Conservation (phyloP, 2,329 filamentous ascomycete genomes). For the Intubia oerlemansii region DNA sequence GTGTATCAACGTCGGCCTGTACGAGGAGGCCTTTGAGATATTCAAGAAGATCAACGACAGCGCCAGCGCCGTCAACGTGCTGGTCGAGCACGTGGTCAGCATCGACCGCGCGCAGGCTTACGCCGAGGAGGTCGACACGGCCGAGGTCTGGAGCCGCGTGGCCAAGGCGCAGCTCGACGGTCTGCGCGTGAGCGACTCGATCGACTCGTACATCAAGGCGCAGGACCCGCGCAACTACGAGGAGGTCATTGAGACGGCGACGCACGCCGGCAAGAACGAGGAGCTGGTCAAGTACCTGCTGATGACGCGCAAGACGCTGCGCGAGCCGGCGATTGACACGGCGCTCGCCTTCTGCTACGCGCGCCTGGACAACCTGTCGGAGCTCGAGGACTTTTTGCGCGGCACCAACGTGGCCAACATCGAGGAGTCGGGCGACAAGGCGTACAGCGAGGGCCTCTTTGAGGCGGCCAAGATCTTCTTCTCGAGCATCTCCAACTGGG, state of each 20-base stretch:
- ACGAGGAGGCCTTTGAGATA: slow-evolving; percentile 94
- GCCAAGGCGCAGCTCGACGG: slow-evolving; percentile 96
- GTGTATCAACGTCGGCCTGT: slow-evolving; percentile 84
- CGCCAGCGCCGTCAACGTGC: slow-evolving; percentile 65
- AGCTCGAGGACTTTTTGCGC: slow-evolving; percentile 91
- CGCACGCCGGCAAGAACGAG: slow-evolving; percentile 90
- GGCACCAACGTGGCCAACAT: slow-evolving; percentile 87
- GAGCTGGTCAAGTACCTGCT: slow-evolving; percentile 90
- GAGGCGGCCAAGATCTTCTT: slow-evolving; percentile 98
- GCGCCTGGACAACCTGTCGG: slow-evolving; percentile 71
- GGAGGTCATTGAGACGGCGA: slow-evolving; percentile 92
- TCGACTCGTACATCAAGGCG: slow-evolving; percentile 94
- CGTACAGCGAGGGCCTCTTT: slow-evolving; percentile 81
- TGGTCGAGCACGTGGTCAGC: slow-evolving; percentile 91
- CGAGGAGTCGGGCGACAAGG: slow-evolving; percentile 94
- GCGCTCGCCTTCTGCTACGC: slow-evolving; percentile 86
- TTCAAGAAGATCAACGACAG: slow-evolving; percentile 96
- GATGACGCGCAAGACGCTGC: slow-evolving; percentile 93
- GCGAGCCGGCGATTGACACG: slow-evolving; percentile 85
- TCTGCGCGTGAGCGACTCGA: slow-evolving; percentile 74
- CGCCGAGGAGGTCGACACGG: slow-evolving; percentile 79
- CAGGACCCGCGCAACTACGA: slow-evolving; percentile 80
- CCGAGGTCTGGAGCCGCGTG: slow-evolving; percentile 96
- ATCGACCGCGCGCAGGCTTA: slow-evolving; percentile 94
- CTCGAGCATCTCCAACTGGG: slow-evolving; percentile 97